Conservation (phyloP, 768 basidiomycete genomes). For the Phaeotremella skinneri region DNA sequence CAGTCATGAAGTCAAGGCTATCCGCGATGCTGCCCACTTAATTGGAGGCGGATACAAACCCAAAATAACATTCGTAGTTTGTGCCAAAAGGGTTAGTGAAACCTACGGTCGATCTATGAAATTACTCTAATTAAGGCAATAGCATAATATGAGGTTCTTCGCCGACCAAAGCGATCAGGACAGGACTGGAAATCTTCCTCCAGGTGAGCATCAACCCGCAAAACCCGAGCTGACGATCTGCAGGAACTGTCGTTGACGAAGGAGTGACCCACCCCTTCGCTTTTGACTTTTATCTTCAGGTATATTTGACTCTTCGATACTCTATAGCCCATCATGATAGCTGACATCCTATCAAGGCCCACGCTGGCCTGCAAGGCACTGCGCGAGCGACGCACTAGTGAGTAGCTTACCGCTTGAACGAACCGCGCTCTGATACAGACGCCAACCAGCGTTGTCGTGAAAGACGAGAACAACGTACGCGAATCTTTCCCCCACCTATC, state of each 20-base stretch:
- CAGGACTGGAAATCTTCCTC: constrained; percentile 44
- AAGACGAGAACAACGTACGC: constrained; percentile 35
- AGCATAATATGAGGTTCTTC: constrained; percentile 51
- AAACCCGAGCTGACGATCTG: not conserved
- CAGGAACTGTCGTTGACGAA: constrained; percentile 43
- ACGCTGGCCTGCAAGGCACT: constrained; percentile 48
- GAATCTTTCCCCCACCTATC: not conserved
- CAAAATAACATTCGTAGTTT: constrained; percentile 48
- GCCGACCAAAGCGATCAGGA: constrained; percentile 35
- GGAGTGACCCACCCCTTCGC: constrained; percentile 47
- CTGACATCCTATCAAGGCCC: constrained; percentile 21
- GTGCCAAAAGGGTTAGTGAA: constrained; percentile 41
- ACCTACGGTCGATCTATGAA: not conserved
- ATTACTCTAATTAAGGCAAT: not conserved
- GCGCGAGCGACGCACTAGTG: constrained; percentile 49
- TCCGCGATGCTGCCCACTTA: constrained; percentile 31
- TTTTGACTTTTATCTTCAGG: constrained; percentile 50
- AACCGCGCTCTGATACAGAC: too few species aligned
- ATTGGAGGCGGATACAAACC: constrained; percentile 40
- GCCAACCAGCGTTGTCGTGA: constrained; percentile 19
- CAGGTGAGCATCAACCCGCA: constrained; percentile 21
- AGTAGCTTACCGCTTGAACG: constrained; percentile 4
- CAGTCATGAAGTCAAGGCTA: constrained; percentile 37
- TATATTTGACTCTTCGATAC: constrained; percentile 3
- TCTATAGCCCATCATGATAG: not conserved